phyloP scores from a whole-genome alignment of 805 yeast genomes.

The Barnettozyma californica region DNA sequence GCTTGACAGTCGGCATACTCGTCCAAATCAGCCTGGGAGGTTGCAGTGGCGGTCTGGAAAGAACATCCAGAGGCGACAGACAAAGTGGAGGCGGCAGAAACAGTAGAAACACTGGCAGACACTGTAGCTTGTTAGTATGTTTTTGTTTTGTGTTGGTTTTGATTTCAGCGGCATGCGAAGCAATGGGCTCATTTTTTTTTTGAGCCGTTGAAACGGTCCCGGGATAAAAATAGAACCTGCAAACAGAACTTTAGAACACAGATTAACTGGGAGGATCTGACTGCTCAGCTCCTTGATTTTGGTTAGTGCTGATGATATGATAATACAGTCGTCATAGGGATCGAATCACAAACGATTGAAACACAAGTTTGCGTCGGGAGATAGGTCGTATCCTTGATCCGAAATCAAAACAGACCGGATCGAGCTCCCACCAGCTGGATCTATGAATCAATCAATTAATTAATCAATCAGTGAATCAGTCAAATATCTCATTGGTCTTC shows the following conservation, averaged over 20 bases:
- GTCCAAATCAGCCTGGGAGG: constrained; percentile 77
- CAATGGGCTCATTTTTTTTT: neutral
- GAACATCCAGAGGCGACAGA: constrained; percentile 59
- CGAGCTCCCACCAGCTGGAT: no score
- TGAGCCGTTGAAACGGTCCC: neutral
- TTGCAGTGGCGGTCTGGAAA: constrained; percentile 62
- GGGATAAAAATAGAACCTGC: constrained; percentile 11
- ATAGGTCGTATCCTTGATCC: no score
- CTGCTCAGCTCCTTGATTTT: no score
- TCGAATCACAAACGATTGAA: no score
- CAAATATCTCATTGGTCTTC: neutral
- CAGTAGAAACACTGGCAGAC: constrained; percentile 32
- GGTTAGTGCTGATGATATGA: no score
- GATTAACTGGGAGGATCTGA: no score
- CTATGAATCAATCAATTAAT: no score
- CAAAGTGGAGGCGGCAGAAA: constrained; percentile 43
- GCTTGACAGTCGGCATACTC: constrained; percentile 66
- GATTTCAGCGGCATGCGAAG: neutral
- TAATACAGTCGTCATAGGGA: neutral
- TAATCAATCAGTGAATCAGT: neutral
- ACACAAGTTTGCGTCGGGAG: no score
- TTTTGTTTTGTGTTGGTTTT: neutral
- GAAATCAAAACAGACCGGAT: no score
- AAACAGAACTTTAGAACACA: no score
- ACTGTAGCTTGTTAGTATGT: constrained; percentile 1